phyloP scores from a whole-genome alignment of 371 early-diverging fungal species.

The Mucor piriformis region DNA sequence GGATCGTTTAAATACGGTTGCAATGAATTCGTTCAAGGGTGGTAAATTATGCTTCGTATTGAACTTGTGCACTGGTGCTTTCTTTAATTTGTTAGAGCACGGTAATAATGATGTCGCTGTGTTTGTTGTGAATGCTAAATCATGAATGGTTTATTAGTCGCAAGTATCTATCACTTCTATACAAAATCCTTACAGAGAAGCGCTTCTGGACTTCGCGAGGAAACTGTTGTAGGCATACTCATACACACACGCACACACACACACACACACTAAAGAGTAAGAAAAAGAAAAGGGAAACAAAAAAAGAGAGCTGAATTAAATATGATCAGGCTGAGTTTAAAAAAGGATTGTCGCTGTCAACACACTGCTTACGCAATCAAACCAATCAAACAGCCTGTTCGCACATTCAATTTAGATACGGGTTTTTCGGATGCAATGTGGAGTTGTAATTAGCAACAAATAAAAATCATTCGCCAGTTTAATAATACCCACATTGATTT shows the following conservation, averaged over 20 bases:
- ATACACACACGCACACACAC: not conserved
- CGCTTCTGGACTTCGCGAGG: constrained; percentile 51
- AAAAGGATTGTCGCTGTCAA: constrained; percentile 4
- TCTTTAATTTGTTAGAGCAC: constrained; percentile 20
- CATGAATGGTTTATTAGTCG: too few species aligned
- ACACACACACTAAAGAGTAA: not conserved
- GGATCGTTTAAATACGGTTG: constrained; percentile 41
- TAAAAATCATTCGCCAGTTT: too few species aligned
- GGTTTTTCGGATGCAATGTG: too few species aligned
- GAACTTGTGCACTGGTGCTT: constrained; percentile 2
- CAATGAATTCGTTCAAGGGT: constrained; percentile 45
- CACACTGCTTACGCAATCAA: not conserved
- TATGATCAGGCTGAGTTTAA: not conserved
- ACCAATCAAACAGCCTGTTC: not conserved
- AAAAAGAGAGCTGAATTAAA: not conserved
- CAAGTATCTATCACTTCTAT: too few species aligned
- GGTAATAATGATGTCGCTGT: constrained; percentile 53
- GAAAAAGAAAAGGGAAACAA: not conserved
- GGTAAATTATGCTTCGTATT: constrained; percentile 29
- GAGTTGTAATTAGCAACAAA: too few species aligned
- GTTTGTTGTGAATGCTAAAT: constrained; percentile 45
- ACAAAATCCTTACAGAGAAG: constrained; percentile 48
- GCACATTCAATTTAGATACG: too few species aligned
- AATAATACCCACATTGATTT: too few species aligned
- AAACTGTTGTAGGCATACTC: constrained; percentile 40